A percentile compares a stretch with the other conserved stretches of the same genome.
These are phyloP conservation scores for Hypoxylon sp. DNA, from an alignment of 2,329 filamentous ascomycete species.

Conservation along the genomic window DNA sequence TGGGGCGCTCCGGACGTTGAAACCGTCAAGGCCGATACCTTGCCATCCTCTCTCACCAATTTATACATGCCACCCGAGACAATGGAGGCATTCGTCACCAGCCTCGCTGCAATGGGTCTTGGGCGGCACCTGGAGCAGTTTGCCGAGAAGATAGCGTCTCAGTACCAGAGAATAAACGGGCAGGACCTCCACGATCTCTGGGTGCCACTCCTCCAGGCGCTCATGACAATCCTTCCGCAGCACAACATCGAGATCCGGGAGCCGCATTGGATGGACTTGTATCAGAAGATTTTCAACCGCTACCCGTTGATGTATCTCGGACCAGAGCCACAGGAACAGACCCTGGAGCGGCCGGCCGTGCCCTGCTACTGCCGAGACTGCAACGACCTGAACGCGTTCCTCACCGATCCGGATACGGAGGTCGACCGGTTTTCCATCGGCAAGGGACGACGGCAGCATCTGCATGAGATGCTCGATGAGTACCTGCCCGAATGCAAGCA, in stretches of 20 bases:
- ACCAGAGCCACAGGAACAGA: conserved; percentile 14
- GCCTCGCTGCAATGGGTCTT: conserved; percentile 29
- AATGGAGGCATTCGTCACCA: conserved; percentile 22
- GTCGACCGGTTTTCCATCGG: conserved; percentile 26
- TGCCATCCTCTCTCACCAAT: conserved; percentile 3
- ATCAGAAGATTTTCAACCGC: conserved; percentile 33
- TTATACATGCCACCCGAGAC: too few species aligned
- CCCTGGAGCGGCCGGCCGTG: conserved; percentile 13
- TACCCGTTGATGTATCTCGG: conserved; percentile 40
- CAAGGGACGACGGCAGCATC: conserved; percentile 35
- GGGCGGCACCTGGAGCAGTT: conserved; percentile 35
- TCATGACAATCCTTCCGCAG: conserved; percentile 30
- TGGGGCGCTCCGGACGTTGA: too few species aligned
- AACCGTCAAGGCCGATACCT: too few species aligned
- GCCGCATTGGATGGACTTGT: conserved; percentile 39
- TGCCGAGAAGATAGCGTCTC: conserved; percentile 25
- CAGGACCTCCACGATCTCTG: conserved; percentile 41
- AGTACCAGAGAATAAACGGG: conserved; percentile 27
- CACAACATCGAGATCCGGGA: conserved; percentile 18
- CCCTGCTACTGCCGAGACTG: conserved; percentile 43
- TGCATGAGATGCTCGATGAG: conserved; percentile 32
- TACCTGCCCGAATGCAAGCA: conserved; percentile 35
- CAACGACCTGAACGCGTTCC: conserved; percentile 40
- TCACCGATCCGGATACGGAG: conserved; percentile 19
- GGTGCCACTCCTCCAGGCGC: conserved; percentile 44